These are phyloP conservation scores for Xylaria polymorpha DNA, from an alignment of 2,329 filamentous ascomycete species.

Conservation along the genomic window DNA sequence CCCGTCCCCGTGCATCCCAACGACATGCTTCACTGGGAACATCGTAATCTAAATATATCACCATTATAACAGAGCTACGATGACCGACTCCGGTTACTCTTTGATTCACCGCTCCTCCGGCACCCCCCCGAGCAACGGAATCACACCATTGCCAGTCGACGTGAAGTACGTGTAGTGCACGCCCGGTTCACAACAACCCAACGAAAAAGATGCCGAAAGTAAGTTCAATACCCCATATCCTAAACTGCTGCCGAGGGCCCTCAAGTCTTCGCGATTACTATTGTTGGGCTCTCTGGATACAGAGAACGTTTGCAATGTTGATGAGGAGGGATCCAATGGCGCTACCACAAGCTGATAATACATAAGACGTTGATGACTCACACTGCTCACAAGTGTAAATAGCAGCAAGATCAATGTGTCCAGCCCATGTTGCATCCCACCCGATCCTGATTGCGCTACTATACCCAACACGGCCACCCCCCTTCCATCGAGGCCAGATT, in stretches of 20 bases:
- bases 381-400: not conserved
- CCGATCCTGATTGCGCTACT: not conserved
- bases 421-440: not conserved
- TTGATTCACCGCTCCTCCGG: not conserved
- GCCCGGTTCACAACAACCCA: not conserved
- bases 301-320: not conserved
- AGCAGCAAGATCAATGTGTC: not conserved
- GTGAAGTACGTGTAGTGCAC: not conserved
- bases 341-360: not conserved
- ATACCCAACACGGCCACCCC: not conserved
- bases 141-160: too few relatives aligned
- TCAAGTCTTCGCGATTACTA: not conserved
- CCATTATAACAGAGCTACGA: conserved; percentile 3
- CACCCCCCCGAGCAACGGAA: not conserved
- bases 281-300: not conserved
- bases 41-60: not conserved
- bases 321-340: not conserved
- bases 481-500: not conserved
- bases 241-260: not conserved
- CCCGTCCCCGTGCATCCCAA: too few relatives aligned
- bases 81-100: not conserved
- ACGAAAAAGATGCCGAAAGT: not conserved
- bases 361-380: not conserved
- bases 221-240: too few relatives aligned
- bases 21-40: too few relatives aligned